phyloP scores from a whole-genome alignment of 768 basidiomycete genomes.

The Naganishia antarctica region DNA sequence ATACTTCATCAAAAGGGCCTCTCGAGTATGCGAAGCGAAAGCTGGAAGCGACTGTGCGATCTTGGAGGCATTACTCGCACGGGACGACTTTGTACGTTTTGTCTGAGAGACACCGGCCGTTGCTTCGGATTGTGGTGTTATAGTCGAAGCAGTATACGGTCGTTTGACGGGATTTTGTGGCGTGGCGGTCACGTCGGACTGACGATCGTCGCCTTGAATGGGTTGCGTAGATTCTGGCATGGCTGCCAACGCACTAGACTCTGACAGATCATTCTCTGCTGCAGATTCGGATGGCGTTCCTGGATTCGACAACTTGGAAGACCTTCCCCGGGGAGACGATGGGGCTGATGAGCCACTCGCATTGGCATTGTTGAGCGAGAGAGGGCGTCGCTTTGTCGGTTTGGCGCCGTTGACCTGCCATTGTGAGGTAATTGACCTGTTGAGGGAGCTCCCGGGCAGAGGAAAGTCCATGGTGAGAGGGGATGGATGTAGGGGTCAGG shows the following conservation, averaged over 20 bases:
- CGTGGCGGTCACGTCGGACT: background rate
- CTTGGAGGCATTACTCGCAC: constrained; percentile 5
- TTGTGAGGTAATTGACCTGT: constrained; percentile 27
- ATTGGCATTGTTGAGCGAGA: constrained; percentile 21
- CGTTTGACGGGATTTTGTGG: constrained; percentile 20
- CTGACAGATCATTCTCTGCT: background rate
- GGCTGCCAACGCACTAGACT: background rate
- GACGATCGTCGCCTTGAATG: background rate
- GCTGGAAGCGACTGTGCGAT: constrained; percentile 13
- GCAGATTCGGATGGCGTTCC: background rate
- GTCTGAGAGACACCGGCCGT: constrained; percentile 6
- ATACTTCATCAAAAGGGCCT: constrained; percentile 56
- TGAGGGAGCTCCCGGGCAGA: constrained; percentile 25
- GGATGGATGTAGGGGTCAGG: background rate
- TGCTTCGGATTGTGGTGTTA: constrained; percentile 6
- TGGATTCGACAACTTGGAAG: background rate
- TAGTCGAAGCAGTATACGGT: constrained; percentile 5
- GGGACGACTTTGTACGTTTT: constrained; percentile 27
- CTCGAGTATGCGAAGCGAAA: constrained; percentile 30
- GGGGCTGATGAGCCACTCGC: constrained; percentile 10
- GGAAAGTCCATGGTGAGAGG: constrained; percentile 18
- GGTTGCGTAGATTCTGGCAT: background rate
- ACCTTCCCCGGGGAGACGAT: background rate
- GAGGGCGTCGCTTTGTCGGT: constrained; percentile 17
- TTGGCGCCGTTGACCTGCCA: constrained; percentile 26